Conservation (phyloP, 192 early-diverging fungal species). For the Backusella sp. region DNA sequence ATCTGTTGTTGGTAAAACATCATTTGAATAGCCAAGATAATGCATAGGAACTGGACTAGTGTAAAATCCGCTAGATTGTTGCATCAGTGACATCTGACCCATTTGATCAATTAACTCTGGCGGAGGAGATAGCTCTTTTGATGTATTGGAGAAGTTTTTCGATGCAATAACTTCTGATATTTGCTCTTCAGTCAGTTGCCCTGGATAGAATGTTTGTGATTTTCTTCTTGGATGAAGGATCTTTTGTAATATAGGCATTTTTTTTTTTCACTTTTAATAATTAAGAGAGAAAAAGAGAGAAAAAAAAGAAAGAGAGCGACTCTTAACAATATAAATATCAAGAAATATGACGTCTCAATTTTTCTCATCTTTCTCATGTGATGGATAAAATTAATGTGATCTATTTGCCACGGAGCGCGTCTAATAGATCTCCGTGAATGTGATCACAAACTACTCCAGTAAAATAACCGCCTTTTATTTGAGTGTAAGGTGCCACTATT, state of each 20-base stretch:
- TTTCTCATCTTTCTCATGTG: constrained; percentile 2
- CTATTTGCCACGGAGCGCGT: not conserved
- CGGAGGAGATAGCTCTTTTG: not conserved
- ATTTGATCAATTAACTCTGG: not conserved
- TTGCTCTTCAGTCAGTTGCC: not conserved
- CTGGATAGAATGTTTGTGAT: not conserved
- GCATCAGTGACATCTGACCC: not conserved
- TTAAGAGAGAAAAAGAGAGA: not conserved
- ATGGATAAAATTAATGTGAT: not conserved
- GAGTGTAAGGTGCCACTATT: not conserved
- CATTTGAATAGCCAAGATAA: not conserved
- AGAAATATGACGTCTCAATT: not conserved
- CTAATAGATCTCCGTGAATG: not conserved
- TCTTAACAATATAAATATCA: not conserved
- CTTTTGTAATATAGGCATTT: not conserved
- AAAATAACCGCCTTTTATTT: not conserved
- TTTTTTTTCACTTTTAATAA: not conserved
- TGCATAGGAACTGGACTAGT: not conserved
- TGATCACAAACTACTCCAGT: not conserved
- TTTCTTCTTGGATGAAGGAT: not conserved
- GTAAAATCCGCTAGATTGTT: not conserved
- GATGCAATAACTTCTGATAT: constrained; percentile 4
- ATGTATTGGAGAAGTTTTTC: not conserved
- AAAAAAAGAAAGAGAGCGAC: not conserved
- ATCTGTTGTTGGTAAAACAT: not conserved